Evolutionary conservation across 306 rosid genomes (phyloP).

Genomic region (Styphnolobium japonicum): DNA sequence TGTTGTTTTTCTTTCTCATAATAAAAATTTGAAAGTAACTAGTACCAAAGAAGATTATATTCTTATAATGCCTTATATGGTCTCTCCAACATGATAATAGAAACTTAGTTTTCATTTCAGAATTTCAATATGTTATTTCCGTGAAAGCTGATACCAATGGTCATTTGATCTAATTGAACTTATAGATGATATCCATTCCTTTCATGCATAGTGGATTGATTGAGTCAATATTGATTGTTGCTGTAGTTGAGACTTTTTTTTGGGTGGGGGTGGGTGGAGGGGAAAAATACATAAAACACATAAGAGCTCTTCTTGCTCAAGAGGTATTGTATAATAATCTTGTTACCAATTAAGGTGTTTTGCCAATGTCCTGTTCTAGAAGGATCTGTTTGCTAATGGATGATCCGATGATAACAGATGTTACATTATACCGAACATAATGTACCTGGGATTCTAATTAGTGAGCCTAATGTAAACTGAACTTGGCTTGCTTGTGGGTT

Average conservation of each 20-base stretch:
- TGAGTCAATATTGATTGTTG: background rate
- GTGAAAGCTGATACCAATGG: background rate
- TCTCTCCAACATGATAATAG: background rate
- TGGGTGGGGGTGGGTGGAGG: too few species aligned
- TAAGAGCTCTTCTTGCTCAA: too few species aligned
- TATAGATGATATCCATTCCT: background rate
- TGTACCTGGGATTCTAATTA: background rate
- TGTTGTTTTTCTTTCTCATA: background rate
- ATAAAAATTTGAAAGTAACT: background rate
- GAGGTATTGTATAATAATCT: too few species aligned
- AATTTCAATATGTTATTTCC: background rate
- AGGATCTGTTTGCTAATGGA: too few species aligned
- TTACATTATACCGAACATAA: background rate
- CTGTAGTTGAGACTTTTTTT: too few species aligned
- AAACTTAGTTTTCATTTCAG: background rate
- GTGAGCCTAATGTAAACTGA: background rate
- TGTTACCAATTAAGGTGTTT: too few species aligned
- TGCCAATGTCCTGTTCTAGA: too few species aligned
- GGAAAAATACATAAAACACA: too few species aligned
- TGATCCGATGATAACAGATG: too few species aligned
- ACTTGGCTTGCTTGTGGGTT: background rate
- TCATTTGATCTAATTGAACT: background rate
- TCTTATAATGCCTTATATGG: background rate
- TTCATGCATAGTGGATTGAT: background rate
- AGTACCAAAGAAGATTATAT: background rate